Evolutionary conservation across 2,329 filamentous ascomycete species (phyloP).

Genomic region (Uncinocarpus reesii): DNA sequence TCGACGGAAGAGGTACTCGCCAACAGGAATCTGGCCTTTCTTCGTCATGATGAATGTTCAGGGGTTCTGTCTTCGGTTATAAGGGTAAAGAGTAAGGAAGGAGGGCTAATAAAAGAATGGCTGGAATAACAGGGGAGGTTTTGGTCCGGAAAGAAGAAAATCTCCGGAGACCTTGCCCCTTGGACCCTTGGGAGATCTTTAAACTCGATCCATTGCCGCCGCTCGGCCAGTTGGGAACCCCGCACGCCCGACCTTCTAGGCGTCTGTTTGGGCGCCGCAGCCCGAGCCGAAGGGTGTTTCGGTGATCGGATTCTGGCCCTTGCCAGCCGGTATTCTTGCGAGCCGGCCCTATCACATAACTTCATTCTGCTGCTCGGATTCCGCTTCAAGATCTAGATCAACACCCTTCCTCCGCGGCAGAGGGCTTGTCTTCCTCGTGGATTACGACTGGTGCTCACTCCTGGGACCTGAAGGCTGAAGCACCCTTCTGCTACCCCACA

Average conservation of each 20-base stretch:
- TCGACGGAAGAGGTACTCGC: conserved; percentile 18
- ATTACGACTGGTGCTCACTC: too few relatives aligned
- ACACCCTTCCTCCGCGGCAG: too few relatives aligned
- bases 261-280: conserved; percentile 8
- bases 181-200: neutral
- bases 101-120: conserved; percentile 70
- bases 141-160: conserved; percentile 62
- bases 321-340: neutral
- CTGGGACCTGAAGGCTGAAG: too few relatives aligned
- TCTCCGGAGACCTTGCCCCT: conserved; percentile 3
- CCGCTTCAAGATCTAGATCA: too few relatives aligned
- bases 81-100: conserved; percentile 25
- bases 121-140: conserved; percentile 62
- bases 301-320: neutral
- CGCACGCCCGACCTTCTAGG: conserved; percentile 2
- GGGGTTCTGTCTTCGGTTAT: neutral
- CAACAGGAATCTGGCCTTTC: conserved; percentile 12
- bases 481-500: neutral
- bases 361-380: too few relatives aligned
- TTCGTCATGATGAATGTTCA: neutral
- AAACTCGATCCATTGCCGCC: neutral
- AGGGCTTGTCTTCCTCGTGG: too few relatives aligned
- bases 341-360: too few relatives aligned
- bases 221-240: conserved; percentile 10
- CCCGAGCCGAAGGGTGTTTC: conserved; percentile 9